Percentiles rank a stretch among this genome's conserved stretches.
Conservation (phyloP, 192 early-diverging fungal species). For the Funneliformis geosporum region DNA sequence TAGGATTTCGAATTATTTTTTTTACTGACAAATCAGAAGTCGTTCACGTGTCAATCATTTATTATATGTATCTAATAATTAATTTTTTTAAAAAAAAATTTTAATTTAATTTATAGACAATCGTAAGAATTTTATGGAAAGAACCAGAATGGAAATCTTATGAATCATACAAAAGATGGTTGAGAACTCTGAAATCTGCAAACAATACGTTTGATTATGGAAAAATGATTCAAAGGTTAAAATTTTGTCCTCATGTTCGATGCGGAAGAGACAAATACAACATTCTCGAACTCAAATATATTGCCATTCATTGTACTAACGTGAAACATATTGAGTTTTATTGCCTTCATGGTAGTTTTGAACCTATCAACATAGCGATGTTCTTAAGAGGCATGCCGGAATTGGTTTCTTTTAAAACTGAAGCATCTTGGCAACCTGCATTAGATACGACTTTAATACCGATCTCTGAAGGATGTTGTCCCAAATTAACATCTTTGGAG, state of each 20-base stretch:
- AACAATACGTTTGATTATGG: background rate
- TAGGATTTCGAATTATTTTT: background rate
- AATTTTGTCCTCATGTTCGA: constrained; percentile 1
- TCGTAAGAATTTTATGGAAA: background rate
- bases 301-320: constrained; percentile 2
- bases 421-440: background rate
- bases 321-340: constrained; percentile 16
- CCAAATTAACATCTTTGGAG: constrained; percentile 4
- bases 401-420: background rate
- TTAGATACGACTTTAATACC: constrained; percentile 3
- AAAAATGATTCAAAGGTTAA: constrained; percentile 4
- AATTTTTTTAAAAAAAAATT: background rate
- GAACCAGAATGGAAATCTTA: constrained; percentile 2
- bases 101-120: background rate
- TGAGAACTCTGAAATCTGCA: background rate
- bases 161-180: constrained; percentile 15
- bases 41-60: background rate
- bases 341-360: constrained; percentile 11
- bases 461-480: constrained; percentile 5
- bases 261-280: background rate
- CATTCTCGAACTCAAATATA: background rate
- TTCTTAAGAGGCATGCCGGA: background rate
- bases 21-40: background rate
- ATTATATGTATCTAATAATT: background rate
- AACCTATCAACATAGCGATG: background rate